Evolutionary conservation across 2,329 filamentous ascomycete genomes (phyloP).

Genomic region (Chaetomium sp.): DNA sequence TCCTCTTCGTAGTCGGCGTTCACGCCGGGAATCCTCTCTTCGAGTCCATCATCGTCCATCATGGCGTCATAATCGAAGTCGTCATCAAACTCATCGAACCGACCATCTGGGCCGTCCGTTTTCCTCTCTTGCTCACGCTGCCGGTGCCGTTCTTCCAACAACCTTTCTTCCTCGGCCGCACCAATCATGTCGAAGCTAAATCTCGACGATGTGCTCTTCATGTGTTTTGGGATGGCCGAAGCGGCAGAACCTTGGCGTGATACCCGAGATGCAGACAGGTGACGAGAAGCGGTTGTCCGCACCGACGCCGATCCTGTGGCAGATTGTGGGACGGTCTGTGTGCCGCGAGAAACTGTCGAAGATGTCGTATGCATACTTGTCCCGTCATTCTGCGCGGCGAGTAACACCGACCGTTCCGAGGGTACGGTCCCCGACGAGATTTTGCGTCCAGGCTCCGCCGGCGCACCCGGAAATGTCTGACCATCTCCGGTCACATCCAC

Average conservation of each 20-base stretch:
- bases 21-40: conserved; percentile 59
- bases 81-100: conserved; percentile 57
- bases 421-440: not conserved
- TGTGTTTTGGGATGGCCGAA: conserved; percentile 52
- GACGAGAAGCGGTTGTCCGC: conserved; percentile 41
- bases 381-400: conserved; percentile 36
- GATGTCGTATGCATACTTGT: conserved; percentile 29
- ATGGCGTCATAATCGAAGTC: conserved; percentile 58
- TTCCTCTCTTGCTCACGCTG: conserved; percentile 59
- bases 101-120: conserved; percentile 34
- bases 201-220: conserved; percentile 70
- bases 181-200: conserved; percentile 80
- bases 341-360: conserved; percentile 27
- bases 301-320: conserved; percentile 29
- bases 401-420: conserved; percentile 20
- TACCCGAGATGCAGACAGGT: conserved; percentile 37
- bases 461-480: too few relatives aligned
- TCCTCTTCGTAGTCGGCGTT: conserved; percentile 34
- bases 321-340: conserved; percentile 10
- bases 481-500: not conserved
- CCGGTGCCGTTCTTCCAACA: conserved; percentile 66
- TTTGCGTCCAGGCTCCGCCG: not conserved
- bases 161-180: conserved; percentile 59
- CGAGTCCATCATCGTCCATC: conserved; percentile 58
- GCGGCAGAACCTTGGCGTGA: conserved; percentile 38